phyloP scores from a whole-genome alignment of 2,329 filamentous ascomycete species.

The Colletotrichum liriopes region DNA sequence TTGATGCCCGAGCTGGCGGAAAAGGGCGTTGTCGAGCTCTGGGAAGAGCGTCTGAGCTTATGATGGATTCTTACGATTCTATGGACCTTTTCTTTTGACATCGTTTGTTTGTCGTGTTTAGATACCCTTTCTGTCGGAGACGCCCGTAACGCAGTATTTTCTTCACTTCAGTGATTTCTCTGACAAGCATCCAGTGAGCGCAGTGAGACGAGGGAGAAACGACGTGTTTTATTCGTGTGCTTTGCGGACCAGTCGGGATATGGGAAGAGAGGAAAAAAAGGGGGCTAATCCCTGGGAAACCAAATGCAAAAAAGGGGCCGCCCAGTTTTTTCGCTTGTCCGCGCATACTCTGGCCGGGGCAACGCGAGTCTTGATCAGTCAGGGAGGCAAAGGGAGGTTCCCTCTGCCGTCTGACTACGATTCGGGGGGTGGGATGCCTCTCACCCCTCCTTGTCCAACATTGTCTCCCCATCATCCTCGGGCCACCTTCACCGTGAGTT shows the following conservation, averaged over 20 bases:
- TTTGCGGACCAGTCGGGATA: conserved; percentile 21
- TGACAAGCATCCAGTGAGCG: not conserved
- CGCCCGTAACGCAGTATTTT: not conserved
- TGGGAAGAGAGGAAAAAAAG: conserved; percentile 2
- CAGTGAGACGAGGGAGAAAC: conserved; percentile 9
- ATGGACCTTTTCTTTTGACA: not conserved
- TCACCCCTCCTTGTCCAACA: conserved; percentile 12
- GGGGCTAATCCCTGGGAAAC: conserved; percentile 34
- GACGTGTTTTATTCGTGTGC: conserved; percentile 16
- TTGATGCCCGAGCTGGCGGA: conserved; percentile 88
- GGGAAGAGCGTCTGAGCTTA: conserved; percentile 77
- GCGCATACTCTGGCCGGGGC: conserved; percentile 26
- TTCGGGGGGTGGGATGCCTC: conserved; percentile 23
- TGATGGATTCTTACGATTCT: conserved; percentile 15
- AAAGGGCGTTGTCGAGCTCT: conserved; percentile 78
- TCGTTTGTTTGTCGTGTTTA: conserved; percentile 13
- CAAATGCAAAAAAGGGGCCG: conserved; percentile 43
- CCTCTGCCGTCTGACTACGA: not conserved
- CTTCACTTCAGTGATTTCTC: not conserved
- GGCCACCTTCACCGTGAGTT: not conserved
- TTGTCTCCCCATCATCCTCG: conserved; percentile 33
- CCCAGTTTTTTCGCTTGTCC: conserved; percentile 26
- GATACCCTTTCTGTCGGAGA: conserved; percentile 38
- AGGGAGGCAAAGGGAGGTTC: not conserved
- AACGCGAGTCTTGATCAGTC: conserved; percentile 7